phyloP scores from a whole-genome alignment of 768 basidiomycete species.

The Suillus spraguei region DNA sequence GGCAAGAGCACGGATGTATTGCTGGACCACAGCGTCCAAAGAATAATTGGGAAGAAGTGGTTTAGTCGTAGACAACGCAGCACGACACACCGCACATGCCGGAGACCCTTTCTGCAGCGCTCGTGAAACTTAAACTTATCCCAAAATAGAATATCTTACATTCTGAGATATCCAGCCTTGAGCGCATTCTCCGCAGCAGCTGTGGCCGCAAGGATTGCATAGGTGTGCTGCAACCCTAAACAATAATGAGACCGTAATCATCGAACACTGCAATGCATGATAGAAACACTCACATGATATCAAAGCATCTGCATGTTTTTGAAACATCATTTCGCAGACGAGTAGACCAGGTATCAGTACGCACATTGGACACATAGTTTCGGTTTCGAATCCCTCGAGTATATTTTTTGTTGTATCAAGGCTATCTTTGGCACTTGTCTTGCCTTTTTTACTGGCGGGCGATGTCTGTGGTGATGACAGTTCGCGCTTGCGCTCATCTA shows the following conservation, averaged over 20 bases:
- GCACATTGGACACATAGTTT: constrained; percentile 74
- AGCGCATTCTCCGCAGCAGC: constrained; percentile 69
- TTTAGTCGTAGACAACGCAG: constrained; percentile 37
- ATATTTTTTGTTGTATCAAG: constrained; percentile 19
- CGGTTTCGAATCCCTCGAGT: constrained; percentile 58
- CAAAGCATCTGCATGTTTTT: constrained; percentile 56
- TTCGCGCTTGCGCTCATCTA: constrained; percentile 12
- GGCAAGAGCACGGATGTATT: constrained; percentile 52
- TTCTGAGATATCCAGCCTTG: constrained; percentile 59
- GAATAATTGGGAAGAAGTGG: constrained; percentile 68
- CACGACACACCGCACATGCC: constrained; percentile 64
- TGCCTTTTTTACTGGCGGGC: constrained; percentile 44
- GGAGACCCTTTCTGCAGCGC: constrained; percentile 40
- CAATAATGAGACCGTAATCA: no score
- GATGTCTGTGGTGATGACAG: constrained; percentile 7
- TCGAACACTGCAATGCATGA: background rate
- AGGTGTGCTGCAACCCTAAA: constrained; percentile 61
- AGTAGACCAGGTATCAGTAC: constrained; percentile 27
- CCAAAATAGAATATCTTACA: constrained; percentile 35
- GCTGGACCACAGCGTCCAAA: constrained; percentile 61
- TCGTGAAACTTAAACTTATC: constrained; percentile 5
- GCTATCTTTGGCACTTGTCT: constrained; percentile 36
- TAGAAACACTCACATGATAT: constrained; percentile 58
- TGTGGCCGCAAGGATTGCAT: constrained; percentile 75
- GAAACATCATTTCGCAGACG: constrained; percentile 10